A percentile compares a stretch with the other conserved stretches of the same genome.
Evolutionary conservation across 176 grass and related monocot species (phyloP).

Genomic region (Poa pratensis): DNA sequence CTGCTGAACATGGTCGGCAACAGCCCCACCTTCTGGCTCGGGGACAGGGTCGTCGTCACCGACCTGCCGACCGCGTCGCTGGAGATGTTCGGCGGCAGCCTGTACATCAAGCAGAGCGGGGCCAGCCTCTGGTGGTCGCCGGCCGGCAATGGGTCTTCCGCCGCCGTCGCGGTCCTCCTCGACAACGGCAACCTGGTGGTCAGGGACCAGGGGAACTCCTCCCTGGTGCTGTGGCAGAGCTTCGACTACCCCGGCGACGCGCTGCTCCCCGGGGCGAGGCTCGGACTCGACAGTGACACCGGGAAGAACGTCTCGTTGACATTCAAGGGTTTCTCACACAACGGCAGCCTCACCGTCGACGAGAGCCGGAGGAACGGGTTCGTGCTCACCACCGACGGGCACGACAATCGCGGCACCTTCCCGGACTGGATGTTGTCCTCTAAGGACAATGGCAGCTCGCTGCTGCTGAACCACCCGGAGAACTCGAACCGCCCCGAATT

Average conservation of each 20-base stretch:
- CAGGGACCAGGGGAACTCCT: slow-evolving; percentile 35
- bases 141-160: not conserved
- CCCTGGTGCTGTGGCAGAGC: slow-evolving; percentile 50
- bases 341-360: slow-evolving; percentile 52
- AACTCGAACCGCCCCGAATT: slow-evolving; percentile 20
- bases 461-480: slow-evolving; percentile 32
- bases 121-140: slow-evolving; percentile 24
- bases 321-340: slow-evolving; percentile 17
- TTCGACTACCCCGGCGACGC: slow-evolving; percentile 56
- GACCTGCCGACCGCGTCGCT: slow-evolving; percentile 22
- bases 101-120: slow-evolving; percentile 32
- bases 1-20: slow-evolving; percentile 5
- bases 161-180: slow-evolving; percentile 24
- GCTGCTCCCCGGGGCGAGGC: slow-evolving; percentile 50
- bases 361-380: slow-evolving; percentile 37
- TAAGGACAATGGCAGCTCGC: slow-evolving; percentile 27
- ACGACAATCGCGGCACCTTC: slow-evolving; percentile 15
- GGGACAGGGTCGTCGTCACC: slow-evolving; percentile 30
- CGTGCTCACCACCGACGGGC: slow-evolving; percentile 46
- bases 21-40: slow-evolving; percentile 36
- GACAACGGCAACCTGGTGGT: slow-evolving; percentile 50
- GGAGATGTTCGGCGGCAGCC: slow-evolving; percentile 26
- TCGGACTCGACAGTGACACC: slow-evolving; percentile 52
- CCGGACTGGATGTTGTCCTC: slow-evolving; percentile 54
- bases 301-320: slow-evolving; percentile 44